Evolutionary conservation across 2,329 filamentous ascomycete genomes (phyloP).

Genomic region (Colletotrichum aenigma): DNA sequence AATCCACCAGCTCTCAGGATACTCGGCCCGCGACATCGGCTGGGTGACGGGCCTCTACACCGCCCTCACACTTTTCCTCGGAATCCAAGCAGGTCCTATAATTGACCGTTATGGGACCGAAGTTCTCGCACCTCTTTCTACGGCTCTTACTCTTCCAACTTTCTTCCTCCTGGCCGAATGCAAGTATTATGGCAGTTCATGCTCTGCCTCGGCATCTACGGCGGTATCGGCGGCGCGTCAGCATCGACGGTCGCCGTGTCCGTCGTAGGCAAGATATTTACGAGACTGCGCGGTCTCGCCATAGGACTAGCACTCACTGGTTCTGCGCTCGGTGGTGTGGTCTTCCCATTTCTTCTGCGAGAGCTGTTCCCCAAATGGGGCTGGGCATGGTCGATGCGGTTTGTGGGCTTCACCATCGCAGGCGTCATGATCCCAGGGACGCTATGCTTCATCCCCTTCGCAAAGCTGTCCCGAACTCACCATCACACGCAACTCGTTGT

Average conservation of each 20-base stretch:
- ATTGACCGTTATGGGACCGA: conserved; percentile 51
- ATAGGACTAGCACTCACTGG: conserved; percentile 25
- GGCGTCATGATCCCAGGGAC: conserved; percentile 28
- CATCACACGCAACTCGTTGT: neutral
- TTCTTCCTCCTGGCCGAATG: conserved; percentile 52
- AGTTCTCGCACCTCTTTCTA: conserved; percentile 39
- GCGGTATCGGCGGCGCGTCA: conserved; percentile 45
- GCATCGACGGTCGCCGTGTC: conserved; percentile 37
- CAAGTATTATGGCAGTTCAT: conserved; percentile 52
- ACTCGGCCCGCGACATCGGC: conserved; percentile 47
- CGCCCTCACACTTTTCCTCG: conserved; percentile 47
- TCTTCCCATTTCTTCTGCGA: conserved; percentile 36
- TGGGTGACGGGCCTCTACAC: conserved; percentile 53
- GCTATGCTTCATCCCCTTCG: conserved; percentile 37
- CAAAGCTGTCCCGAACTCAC: neutral
- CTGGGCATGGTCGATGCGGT: conserved; percentile 36
- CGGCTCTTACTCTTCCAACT: conserved; percentile 36
- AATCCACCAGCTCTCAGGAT: conserved; percentile 44
- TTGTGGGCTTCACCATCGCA: conserved; percentile 30
- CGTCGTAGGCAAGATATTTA: conserved; percentile 32
- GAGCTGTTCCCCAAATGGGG: conserved; percentile 28
- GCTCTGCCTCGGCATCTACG: conserved; percentile 43
- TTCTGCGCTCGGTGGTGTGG: conserved; percentile 27
- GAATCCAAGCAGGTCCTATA: conserved; percentile 51
- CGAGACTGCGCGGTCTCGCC: conserved; percentile 23